A percentile compares a stretch with the other conserved stretches of the same genome.
phyloP scores from a whole-genome alignment of 495 filamentous ascomycete species.

The Lepraria neglecta region DNA sequence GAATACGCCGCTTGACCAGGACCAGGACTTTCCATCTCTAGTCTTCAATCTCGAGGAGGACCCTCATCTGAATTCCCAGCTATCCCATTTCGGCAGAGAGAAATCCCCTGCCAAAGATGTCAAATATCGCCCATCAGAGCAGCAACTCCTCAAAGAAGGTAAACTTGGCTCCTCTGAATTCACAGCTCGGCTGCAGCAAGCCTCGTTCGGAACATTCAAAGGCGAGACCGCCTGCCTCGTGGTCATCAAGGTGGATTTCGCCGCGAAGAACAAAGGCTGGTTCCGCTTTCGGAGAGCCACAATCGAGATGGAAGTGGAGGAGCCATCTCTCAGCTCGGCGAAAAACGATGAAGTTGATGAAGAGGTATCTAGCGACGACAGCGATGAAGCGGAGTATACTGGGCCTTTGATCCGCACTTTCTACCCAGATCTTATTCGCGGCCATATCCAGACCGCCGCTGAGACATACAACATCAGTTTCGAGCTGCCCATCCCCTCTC shows the following conservation, averaged over 20 bases:
- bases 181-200: neutral
- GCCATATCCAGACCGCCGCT: neutral
- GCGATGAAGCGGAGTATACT: too few relatives aligned
- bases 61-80: too few relatives aligned
- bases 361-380: neutral
- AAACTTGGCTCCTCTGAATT: neutral
- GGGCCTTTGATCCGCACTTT: neutral
- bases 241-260: neutral
- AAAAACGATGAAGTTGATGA: neutral
- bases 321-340: too few relatives aligned
- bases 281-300: constrained; percentile 9
- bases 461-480: neutral
- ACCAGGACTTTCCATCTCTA: too few relatives aligned
- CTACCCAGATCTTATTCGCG: constrained; percentile 9
- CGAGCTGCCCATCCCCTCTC: neutral
- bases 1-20: too few relatives aligned
- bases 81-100: too few relatives aligned
- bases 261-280: neutral
- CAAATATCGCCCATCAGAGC: neutral
- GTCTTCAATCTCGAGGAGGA: too few relatives aligned
- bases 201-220: neutral
- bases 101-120: too few relatives aligned
- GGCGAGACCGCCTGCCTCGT: neutral
- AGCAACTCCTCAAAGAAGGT: neutral
- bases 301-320: neutral